Percentiles rank a stretch among this genome's conserved stretches.
Evolutionary conservation across 2,329 filamentous ascomycete genomes (phyloP).

Genomic region (Gremmenia infestans): DNA sequence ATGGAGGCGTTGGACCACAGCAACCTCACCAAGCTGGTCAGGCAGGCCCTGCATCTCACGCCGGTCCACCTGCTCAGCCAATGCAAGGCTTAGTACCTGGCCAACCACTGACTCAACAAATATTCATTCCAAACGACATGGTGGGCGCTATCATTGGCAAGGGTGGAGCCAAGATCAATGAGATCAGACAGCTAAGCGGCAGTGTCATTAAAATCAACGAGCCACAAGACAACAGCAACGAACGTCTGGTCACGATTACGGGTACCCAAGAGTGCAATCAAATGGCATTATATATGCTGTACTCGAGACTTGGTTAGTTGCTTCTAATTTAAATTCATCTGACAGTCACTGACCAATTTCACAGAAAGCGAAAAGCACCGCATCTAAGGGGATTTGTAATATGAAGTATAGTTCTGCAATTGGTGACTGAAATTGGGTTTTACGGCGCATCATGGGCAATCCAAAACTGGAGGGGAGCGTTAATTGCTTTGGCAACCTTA

Average conservation of each 20-base stretch:
- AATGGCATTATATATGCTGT: slow-evolving; percentile 99
- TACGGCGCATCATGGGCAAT: slow-evolving; percentile 1
- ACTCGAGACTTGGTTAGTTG: slow-evolving; percentile 81
- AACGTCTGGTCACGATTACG: slow-evolving; percentile 93
- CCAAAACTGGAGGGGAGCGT: slow-evolving; percentile 2
- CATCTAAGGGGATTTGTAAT: slow-evolving; percentile 40
- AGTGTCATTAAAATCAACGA: slow-evolving; percentile 99
- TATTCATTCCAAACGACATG: slow-evolving; percentile 99
- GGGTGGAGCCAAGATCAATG: slow-evolving; percentile 98
- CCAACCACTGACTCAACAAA: slow-evolving; percentile 91
- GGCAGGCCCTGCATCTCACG: slow-evolving; percentile 58
- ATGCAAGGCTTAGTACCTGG: slow-evolving; percentile 72
- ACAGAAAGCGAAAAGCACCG: slow-evolving; percentile 74
- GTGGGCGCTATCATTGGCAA: slow-evolving; percentile 99
- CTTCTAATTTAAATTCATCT: not conserved
- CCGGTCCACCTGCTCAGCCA: slow-evolving; percentile 68
- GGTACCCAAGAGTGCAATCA: slow-evolving; percentile 98
- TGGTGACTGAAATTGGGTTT: not conserved
- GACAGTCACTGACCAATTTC: slow-evolving; percentile 5
- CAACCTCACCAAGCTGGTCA: slow-evolving; percentile 66
- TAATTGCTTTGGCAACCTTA: not conserved
- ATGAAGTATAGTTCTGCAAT: not conserved
- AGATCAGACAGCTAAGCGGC: slow-evolving; percentile 92
- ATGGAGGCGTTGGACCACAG: slow-evolving; percentile 74
- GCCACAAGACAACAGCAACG: slow-evolving; percentile 97